Base-by-base conservation (phyloP, 139 green algal species). In the Edaphochlamys debaryana region DNA sequence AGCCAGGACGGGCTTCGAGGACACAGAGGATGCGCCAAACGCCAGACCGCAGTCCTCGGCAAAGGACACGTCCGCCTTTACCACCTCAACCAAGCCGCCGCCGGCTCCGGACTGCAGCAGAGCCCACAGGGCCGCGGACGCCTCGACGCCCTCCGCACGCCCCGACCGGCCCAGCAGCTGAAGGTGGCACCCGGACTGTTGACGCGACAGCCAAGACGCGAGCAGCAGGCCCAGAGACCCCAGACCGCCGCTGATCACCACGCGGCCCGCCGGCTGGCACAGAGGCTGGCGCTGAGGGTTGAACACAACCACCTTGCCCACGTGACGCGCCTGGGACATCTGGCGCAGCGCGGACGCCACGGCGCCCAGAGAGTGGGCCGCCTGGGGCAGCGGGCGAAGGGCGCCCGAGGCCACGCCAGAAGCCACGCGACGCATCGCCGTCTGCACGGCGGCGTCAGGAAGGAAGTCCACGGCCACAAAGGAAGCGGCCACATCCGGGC, bases 391-490 rank as follows among this genome's bases (percentile, higher is more conserved):
- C 0, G 91, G 91, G 0, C 34, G 69, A 30, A 94, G 84, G 34
- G 29, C 32, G 40, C 90, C 91, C 9, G 34, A 27, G 40, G 77
- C 74, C n/a, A 85, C 81, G 38, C 82, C 87, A 9, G 73, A 67
- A n/a, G 91, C 83, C 60, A 94, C 86, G 15, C 54, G 69, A 40
- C 56, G 73, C 85, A 93, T 83, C 32, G 82, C 85, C 6, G 72
- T 40, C 54, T 94, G 85, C 74, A 98, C 87, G 9, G 81, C 79
- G 20, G n/a, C 23, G 52, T 83, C 79, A 29, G 95, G 90, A 76
- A 98, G 89, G 90, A 98, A 97, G 87, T 98, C 95, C 29, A 98
- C 89, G 4, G 95, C 95, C 50, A 98, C 67, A 27, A 97, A 87
- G n/a, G 82, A 77, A 86, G 94, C 96, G 6, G 11, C 9, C 66